These are phyloP conservation scores for Yarrowia bubula DNA, from an alignment of 805 yeast genomes.

Conservation along the genomic window DNA sequence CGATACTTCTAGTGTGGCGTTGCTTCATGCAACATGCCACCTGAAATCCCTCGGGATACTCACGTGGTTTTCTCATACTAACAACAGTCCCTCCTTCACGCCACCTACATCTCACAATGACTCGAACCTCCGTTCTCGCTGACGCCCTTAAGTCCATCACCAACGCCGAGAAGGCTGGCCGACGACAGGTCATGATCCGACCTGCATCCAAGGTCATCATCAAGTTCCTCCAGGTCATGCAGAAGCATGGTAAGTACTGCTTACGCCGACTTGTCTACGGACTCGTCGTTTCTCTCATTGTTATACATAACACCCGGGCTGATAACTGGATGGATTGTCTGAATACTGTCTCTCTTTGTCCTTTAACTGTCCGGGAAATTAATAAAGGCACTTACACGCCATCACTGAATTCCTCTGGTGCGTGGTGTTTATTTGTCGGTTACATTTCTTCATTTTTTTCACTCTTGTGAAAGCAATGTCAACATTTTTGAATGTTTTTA, in stretches of 20 bases:
- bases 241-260: conserved; percentile 71
- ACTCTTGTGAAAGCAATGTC: not conserved
- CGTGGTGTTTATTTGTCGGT: conserved; percentile 42
- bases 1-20: conserved; percentile 26
- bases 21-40: conserved; percentile 14
- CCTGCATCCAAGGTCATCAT: conserved; percentile 98
- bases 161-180: conserved; percentile 99
- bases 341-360: conserved; percentile 89
- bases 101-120: conserved; percentile 49
- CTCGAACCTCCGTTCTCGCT: conserved; percentile 97
- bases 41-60: conserved; percentile 25
- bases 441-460: conserved; percentile 33
- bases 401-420: conserved; percentile 23
- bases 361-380: conserved; percentile 94
- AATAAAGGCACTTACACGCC: conserved; percentile 21
- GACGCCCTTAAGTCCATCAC: conserved; percentile 97
- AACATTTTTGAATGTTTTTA: not conserved
- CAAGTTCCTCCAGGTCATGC: conserved; percentile 95
- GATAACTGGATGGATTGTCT: conserved; percentile 98
- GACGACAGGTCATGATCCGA: conserved; percentile 97
- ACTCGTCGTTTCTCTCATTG: not conserved
- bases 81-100: not conserved
- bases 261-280: not conserved
- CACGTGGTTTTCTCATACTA: conserved; percentile 10
- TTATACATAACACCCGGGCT: conserved; percentile 56